Conservation (phyloP, 139 green algal species). For the Chlorella ohadii region DNA sequence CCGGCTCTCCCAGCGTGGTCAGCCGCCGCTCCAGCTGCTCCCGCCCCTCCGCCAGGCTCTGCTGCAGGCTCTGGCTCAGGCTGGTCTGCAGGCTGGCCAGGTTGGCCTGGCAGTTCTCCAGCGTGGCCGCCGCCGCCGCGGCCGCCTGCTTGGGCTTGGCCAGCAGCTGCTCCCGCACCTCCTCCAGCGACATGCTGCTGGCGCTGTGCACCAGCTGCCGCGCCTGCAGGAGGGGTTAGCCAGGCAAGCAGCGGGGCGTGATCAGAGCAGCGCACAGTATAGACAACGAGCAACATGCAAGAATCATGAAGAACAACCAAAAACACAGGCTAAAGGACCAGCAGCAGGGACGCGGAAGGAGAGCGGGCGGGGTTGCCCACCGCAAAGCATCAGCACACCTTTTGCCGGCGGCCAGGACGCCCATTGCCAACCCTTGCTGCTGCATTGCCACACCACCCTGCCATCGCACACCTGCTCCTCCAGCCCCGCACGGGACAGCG, state of each 20-base stretch:
- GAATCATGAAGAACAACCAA: no score
- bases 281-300: no score
- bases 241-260: not conserved
- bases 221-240: constrained; percentile 9
- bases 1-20: constrained; percentile 38
- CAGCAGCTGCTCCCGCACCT: constrained; percentile 42
- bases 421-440: no score
- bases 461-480: constrained; percentile 34
- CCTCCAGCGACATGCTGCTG: constrained; percentile 35
- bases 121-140: constrained; percentile 43
- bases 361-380: no score
- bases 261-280: no score
- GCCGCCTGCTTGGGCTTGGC: constrained; percentile 46
- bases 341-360: no score
- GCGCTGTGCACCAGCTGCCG: constrained; percentile 41
- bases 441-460: no score
- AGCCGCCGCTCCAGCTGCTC: constrained; percentile 30
- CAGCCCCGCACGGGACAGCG: constrained; percentile 16
- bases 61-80: constrained; percentile 26
- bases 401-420: no score
- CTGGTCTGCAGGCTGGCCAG: constrained; percentile 41
- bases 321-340: no score
- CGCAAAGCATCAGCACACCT: no score
- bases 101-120: constrained; percentile 62
- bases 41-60: constrained; percentile 36